These are phyloP conservation scores for Rhytidhysteron rufulum DNA, from an alignment of 2,329 filamentous ascomycete species.

Conservation along the genomic window DNA sequence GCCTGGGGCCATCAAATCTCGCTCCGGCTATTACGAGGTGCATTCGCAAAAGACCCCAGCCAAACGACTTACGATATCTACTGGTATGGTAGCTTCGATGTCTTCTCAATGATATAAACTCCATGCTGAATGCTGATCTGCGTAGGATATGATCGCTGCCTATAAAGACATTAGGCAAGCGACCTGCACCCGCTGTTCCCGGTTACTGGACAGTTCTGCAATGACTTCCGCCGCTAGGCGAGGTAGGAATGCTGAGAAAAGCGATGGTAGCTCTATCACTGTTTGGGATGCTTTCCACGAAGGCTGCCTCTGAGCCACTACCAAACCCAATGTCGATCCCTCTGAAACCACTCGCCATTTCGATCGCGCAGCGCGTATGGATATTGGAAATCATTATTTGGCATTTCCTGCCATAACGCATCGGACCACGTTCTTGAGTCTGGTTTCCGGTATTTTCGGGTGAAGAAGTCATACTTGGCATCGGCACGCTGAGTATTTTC, in stretches of 20 bases:
- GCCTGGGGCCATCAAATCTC: constrained; percentile 24
- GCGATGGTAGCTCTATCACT: constrained; percentile 14
- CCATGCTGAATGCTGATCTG: constrained; percentile 10
- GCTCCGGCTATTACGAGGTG: constrained; percentile 29
- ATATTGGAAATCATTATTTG: constrained; percentile 15
- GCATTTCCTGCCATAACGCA: constrained; percentile 24
- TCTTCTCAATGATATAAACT: background rate
- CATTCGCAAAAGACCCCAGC: constrained; percentile 26
- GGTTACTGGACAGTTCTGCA: constrained; percentile 22
- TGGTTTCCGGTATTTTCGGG: constrained; percentile 27
- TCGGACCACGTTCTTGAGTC: constrained; percentile 28
- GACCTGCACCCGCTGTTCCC: constrained; percentile 30
- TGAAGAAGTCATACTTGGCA: constrained; percentile 32
- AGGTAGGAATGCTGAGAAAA: constrained; percentile 16
- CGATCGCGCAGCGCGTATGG: constrained; percentile 23
- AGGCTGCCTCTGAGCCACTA: constrained; percentile 20
- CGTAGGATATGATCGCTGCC: constrained; percentile 37
- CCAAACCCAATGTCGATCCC: constrained; percentile 8
- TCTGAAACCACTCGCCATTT: constrained; percentile 24
- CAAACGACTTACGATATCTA: constrained; percentile 28
- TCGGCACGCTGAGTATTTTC: constrained; percentile 8
- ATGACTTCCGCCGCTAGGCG: constrained; percentile 29
- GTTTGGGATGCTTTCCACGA: constrained; percentile 37
- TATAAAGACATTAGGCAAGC: constrained; percentile 29
- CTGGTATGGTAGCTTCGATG: constrained; percentile 22